Percentiles rank a stretch among this genome's conserved stretches.
These are phyloP conservation scores for Wakefieldia striispora DNA, from an alignment of 768 basidiomycete species.

Conservation along the genomic window DNA sequence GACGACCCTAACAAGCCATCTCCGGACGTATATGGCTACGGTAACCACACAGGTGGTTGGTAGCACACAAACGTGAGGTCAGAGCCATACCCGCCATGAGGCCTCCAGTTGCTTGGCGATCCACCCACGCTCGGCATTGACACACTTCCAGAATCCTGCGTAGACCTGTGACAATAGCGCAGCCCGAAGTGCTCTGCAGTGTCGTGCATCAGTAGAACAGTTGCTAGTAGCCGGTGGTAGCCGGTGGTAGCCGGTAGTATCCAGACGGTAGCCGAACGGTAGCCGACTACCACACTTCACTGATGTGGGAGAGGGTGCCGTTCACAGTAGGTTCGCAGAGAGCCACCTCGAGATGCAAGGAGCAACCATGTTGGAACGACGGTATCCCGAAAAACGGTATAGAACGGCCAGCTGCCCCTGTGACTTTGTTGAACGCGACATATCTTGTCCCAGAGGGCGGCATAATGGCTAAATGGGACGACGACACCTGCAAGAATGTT, in stretches of 20 bases:
- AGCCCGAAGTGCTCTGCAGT: not conserved
- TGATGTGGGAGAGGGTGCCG: not conserved
- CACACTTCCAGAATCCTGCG: not conserved
- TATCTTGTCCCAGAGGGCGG: constrained; percentile 17
- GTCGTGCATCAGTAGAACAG: too few relatives aligned
- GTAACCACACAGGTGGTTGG: not conserved
- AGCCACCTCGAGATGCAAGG: not conserved
- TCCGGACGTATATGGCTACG: not conserved
- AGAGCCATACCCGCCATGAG: constrained; percentile 1
- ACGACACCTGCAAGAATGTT: constrained; percentile 18
- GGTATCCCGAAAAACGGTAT: constrained; percentile 8
- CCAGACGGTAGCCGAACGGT: too few relatives aligned
- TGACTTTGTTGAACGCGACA: constrained; percentile 19
- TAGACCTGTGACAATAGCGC: constrained; percentile 4
- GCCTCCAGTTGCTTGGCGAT: not conserved
- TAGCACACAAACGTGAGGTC: not conserved
- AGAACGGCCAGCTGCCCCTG: constrained; percentile 16
- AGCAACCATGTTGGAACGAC: constrained; percentile 7
- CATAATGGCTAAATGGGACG: constrained; percentile 17
- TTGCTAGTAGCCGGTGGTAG: too few relatives aligned
- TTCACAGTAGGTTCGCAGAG: not conserved
- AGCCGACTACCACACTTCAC: too few relatives aligned
- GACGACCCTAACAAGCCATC: not conserved
- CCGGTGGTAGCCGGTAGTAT: too few relatives aligned
- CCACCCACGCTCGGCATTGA: not conserved